A percentile compares a stretch with the other conserved stretches of the same genome.
Conservation (phyloP, 2,329 filamentous ascomycete species). For the Clarireedia homoeocarpa region DNA sequence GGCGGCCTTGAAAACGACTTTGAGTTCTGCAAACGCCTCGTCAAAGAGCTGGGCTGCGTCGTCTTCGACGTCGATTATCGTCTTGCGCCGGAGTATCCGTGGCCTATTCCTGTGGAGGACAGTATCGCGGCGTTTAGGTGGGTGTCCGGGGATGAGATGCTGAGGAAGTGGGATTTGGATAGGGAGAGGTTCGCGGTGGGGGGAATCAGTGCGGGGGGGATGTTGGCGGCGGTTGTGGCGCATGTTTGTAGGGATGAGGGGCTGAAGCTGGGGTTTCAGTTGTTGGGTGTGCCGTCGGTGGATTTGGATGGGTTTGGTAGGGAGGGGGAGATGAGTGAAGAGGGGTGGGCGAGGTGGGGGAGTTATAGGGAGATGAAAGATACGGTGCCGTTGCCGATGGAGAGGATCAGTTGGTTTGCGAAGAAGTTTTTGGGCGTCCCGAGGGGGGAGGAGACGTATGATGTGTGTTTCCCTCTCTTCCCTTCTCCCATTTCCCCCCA, state of each 20-base stretch:
- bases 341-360: constrained; percentile 10
- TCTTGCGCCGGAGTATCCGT: constrained; percentile 38
- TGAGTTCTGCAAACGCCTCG: constrained; percentile 35
- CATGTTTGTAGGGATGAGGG: constrained; percentile 15
- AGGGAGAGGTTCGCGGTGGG: constrained; percentile 15
- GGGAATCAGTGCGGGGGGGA: constrained; percentile 17
- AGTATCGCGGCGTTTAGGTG: constrained; percentile 38
- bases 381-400: constrained; percentile 12
- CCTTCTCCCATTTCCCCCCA: not conserved
- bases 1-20: constrained; percentile 32
- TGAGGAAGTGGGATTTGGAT: constrained; percentile 19
- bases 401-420: constrained; percentile 16
- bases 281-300: constrained; percentile 15
- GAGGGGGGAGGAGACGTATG: constrained; percentile 1
- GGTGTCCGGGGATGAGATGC: constrained; percentile 19
- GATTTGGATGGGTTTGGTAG: constrained; percentile 14
- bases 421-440: constrained; percentile 13
- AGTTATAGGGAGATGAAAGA: constrained; percentile 17
- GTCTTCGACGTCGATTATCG: constrained; percentile 37
- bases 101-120: constrained; percentile 37
- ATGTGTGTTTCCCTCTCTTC: not conserved
- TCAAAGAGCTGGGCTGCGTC: constrained; percentile 33
- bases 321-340: constrained; percentile 1
- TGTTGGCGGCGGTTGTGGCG: constrained; percentile 15
- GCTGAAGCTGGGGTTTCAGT: constrained; percentile 16